Base-by-base conservation (phyloP, 495 filamentous ascomycete genomes). In the Penicillium ochrochloron region DNA sequence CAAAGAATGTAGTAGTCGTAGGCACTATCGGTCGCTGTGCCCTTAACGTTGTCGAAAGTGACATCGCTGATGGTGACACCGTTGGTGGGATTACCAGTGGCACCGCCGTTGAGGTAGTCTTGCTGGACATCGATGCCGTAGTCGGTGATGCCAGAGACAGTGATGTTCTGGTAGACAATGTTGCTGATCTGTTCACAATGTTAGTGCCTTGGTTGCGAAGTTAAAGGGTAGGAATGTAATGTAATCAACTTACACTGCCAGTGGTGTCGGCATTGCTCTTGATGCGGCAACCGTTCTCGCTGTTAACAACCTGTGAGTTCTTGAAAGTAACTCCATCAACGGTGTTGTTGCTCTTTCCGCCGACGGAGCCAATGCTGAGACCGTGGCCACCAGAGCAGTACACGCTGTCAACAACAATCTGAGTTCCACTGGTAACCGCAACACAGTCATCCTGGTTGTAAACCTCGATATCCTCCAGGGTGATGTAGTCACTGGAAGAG, bases 401-500 rank as follows among this genome's bases (percentile, higher is more conserved):
- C 14, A 70, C 42, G 17, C 62, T 70, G 34, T 70, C 60, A 21
- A 73, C 65, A 14, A 61, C 62, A 42, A 66, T 66, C 41, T 62
- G 39, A 41, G 65, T 66, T 31, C 65, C 65, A 42, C 60, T 63
- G 11, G 60, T 89, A 65, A 89, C 70, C 14, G 87, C 87, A 19
- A 89, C 71, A 65, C 87, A 90, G 70, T 90, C 87, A 66, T 89
- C 87, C 72, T 89, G 87, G 70, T 85, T 89, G 59, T 84, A 77
- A 2, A 89, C 80, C 31, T 69, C 82, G 17, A 83, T 75, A 65
- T 88, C 86, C 50, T 74, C 81, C n/a, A 88, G 73, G 19, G 78
- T 76, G 27, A 75, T 76, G 7, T 76, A 80, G 8, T 69, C 70
- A 29, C 86, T 82, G 59, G 56, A 56, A n/a, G 60, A 62, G 29